Base-by-base conservation (phyloP, 768 basidiomycete genomes). In the Naganishia randhawae region DNA sequence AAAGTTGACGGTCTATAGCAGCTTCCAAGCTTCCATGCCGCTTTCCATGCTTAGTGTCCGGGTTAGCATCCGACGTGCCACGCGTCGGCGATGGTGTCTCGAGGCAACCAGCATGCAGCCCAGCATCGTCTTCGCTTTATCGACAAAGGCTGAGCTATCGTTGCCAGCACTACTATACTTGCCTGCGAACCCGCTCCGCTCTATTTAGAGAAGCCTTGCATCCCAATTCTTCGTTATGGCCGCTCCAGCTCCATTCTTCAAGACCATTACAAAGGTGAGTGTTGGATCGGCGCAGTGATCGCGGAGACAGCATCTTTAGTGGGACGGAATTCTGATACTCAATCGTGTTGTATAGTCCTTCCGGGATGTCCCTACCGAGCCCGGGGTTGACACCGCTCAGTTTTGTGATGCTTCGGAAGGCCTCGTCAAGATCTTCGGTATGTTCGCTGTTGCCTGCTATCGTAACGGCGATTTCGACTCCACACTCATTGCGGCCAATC, bases 391-490 rank as follows among this genome's bases (percentile, higher is more conserved):
- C 78, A 98, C 96, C 17, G 78, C 86, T 51, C 83, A 84, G 54
- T 99, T 98, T 83, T 84, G 94, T 73, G 88, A 95, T 73, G 96
- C 95, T 9, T 84, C 90, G 1, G 84, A 89, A 66, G 95, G 92
- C 42, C 84, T 99, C 52, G 89, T 93, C 69, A 87, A 88, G 67
- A 82, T 98, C 73, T 96, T 99, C 78, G 92, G 95, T 96, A 72
- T 67, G 85, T 72, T n/a, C 29, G 32, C 32, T 50, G 51, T 11
- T 65, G 1, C 33, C 32, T 22, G 29, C 50, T 14, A 37, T 42
- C 27, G 54, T 33, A 55, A 33, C 7, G 27, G 50, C n/a, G n/a
- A n/a, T n/a, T n/a, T n/a, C 45, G 22, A 63, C 9, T 11, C 11
- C 16, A 61, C 39, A 7, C 9, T 32, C 63, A 16, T 29, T 42